Conservation (phyloP, 345 rosid genomes). For the Citrus glauca region DNA sequence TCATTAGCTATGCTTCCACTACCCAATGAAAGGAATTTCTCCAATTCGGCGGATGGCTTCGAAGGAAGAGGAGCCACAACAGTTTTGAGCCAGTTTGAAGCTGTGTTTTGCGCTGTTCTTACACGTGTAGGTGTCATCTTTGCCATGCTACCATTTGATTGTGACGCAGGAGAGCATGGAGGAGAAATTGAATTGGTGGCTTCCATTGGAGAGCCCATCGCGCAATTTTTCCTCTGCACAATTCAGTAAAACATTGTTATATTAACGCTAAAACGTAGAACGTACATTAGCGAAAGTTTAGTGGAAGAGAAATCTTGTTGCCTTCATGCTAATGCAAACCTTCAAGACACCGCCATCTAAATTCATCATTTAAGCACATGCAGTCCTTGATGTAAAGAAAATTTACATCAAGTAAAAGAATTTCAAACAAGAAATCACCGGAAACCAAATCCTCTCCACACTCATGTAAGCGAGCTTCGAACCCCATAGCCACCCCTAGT, state of each 20-base stretch:
- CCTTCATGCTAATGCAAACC: background rate
- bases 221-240: constrained; percentile 58
- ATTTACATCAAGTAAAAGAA: background rate
- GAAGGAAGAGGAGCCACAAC: constrained; percentile 74
- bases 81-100: constrained; percentile 82
- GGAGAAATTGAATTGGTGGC: constrained; percentile 73
- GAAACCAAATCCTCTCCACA: background rate
- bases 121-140: constrained; percentile 73
- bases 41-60: constrained; percentile 68
- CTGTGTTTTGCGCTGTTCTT: constrained; percentile 70
- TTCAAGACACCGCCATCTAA: background rate
- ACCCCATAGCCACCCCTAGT: too few species aligned
- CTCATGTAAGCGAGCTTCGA: too few species aligned
- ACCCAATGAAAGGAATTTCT: constrained; percentile 58
- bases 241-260: background rate
- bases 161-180: constrained; percentile 59
- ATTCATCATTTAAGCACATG: background rate
- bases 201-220: constrained; percentile 60
- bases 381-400: background rate
- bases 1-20: constrained; percentile 66
- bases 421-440: background rate
- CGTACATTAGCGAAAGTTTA: background rate
- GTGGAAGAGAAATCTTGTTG: background rate
- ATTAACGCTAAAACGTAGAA: background rate
- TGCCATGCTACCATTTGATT: constrained; percentile 41